A percentile compares a stretch with the other conserved stretches of the same genome.
Evolutionary conservation across 129 eudicot species (phyloP).

Genomic region (Smallanthus sonchifolius): DNA sequence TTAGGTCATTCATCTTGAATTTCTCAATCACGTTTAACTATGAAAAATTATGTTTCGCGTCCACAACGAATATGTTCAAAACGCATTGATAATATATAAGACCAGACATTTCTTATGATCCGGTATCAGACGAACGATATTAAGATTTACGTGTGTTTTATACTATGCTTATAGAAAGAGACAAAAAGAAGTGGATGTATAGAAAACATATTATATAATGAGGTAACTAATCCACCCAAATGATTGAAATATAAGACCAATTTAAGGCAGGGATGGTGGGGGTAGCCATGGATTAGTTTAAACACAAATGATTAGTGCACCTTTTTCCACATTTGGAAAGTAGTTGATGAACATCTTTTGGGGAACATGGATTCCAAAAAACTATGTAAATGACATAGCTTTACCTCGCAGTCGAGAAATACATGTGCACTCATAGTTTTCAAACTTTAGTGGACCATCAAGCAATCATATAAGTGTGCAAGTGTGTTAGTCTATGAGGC

Average conservation of each 20-base stretch:
- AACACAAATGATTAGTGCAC: constrained; percentile 16
- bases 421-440: constrained; percentile 18
- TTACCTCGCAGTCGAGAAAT: constrained; percentile 32
- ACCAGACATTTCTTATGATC: no score
- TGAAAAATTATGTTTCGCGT: no score
- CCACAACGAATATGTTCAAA: no score
- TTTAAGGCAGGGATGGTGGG: neutral
- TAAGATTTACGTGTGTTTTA: neutral
- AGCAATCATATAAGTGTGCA: neutral
- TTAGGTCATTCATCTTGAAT: no score
- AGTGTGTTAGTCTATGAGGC: neutral
- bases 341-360: constrained; percentile 10
- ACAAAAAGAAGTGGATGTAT: constrained; percentile 15
- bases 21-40: no score
- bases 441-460: constrained; percentile 17
- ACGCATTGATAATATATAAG: no score
- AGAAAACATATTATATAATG: neutral
- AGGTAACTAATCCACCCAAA: constrained; percentile 17
- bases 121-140: no score
- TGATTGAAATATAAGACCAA: constrained; percentile 15
- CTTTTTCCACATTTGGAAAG: constrained; percentile 24
- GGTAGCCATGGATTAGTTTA: constrained; percentile 18
- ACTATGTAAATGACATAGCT: constrained; percentile 12
- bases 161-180: constrained; percentile 25
- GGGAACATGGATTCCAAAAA: constrained; percentile 29